Base-by-base conservation (phyloP, 2,329 filamentous ascomycete genomes). In the Calonectria pseudoreteaudii region DNA sequence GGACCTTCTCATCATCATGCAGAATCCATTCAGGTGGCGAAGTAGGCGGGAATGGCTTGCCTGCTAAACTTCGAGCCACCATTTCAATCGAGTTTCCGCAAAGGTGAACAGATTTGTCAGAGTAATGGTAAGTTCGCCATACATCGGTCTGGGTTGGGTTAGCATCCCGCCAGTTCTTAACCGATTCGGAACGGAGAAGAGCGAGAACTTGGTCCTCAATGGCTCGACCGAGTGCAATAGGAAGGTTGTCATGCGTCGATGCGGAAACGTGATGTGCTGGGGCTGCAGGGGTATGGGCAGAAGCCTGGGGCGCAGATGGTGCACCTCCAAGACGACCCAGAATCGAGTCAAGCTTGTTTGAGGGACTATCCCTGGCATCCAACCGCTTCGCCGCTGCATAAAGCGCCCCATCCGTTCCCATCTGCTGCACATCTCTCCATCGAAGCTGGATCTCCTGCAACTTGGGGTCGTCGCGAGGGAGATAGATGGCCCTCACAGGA, bases 1-100 rank as follows among this genome's bases (percentile, higher is more conserved):
- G 86, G 0, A 87, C 83, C 74, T 86, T 86, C 38, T 87, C 87
- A 3, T 86, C 81, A 38, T 88, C 85, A 28, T 86, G 82, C 13
- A 82, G 82, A 75, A 91, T 86, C 86, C 89, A 90, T 23, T 86
- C 86, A 1, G 91, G 90, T 4, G 90, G 88, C 53, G 88, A 86
- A 1, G 80, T 87, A 2, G 90, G 82, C 18, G 89, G 90, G 73
- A 85, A 90, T 9, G 88, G 85, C 73, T 87, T 86, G 68, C 84
- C 84, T 56, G 84, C 84, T 11, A 91, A 80, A 49, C 83, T 80
- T 38, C 84, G 85, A 4, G 85, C 85, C 1, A 87, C 79, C 0
- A 80, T 81, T 75, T 90, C 88, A 16, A 91, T 74, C 4, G 82
- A 82, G 26, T 86, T 84, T 10, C 84, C 86, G 1, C 86, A 87